These are phyloP conservation scores for Paulownia fortunei DNA, from an alignment of 257 asterid genomes.

Conservation along the genomic window DNA sequence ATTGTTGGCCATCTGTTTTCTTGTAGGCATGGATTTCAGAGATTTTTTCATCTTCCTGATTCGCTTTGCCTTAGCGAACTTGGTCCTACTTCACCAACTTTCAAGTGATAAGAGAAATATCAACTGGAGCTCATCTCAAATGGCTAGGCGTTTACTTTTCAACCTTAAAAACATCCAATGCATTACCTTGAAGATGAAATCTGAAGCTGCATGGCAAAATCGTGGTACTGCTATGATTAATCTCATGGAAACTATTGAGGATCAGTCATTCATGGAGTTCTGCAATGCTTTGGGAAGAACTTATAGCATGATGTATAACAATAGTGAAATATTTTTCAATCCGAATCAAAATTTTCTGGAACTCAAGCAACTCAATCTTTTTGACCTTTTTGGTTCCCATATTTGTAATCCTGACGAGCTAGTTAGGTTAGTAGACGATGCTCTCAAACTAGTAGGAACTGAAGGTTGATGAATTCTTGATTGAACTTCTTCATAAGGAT, in stretches of 20 bases:
- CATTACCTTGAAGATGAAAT: slow-evolving; percentile 61
- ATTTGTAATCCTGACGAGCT: slow-evolving; percentile 61
- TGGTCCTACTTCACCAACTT: slow-evolving; percentile 58
- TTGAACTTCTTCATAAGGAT: neutral
- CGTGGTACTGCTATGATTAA: slow-evolving; percentile 32
- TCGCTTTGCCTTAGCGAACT: slow-evolving; percentile 83
- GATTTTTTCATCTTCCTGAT: slow-evolving; percentile 75
- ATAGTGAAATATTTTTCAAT: slow-evolving; percentile 23
- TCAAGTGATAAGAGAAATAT: slow-evolving; percentile 21
- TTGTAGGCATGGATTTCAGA: slow-evolving; percentile 79
- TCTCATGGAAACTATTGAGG: slow-evolving; percentile 46
- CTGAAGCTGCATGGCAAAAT: slow-evolving; percentile 43
- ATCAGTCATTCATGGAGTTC: slow-evolving; percentile 56
- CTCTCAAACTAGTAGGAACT: slow-evolving; percentile 43
- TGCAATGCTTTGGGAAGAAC: slow-evolving; percentile 55
- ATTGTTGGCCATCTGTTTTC: slow-evolving; percentile 9
- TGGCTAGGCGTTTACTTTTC: slow-evolving; percentile 47
- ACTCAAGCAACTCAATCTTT: slow-evolving; percentile 33
- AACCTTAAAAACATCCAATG: slow-evolving; percentile 59
- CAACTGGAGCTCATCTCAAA: slow-evolving; percentile 42
- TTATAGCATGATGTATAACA: slow-evolving; percentile 44
- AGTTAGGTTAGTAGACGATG: slow-evolving; percentile 53
- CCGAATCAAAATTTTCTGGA: slow-evolving; percentile 27
- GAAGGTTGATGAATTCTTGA: slow-evolving; percentile 20
- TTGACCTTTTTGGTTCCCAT: slow-evolving; percentile 33